Percentiles rank a stretch among this genome's conserved stretches.
Conservation (phyloP, 129 eudicot genomes). For the Flaveria robusta region DNA sequence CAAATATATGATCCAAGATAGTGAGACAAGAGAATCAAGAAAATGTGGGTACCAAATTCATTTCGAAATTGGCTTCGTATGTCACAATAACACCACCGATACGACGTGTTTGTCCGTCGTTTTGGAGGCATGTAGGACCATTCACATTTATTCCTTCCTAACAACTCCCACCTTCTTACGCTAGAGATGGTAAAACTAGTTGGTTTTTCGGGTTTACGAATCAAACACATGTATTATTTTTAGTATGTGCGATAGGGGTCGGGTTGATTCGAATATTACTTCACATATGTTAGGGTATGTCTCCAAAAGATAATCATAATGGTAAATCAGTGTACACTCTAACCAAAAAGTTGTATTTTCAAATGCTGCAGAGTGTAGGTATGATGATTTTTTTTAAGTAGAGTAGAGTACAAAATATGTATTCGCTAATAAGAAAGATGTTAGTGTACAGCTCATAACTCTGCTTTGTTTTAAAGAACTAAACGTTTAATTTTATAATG, state of each 20-base stretch:
- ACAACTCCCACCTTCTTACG: constrained; percentile 18
- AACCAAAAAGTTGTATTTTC: no score
- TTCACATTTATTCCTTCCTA: constrained; percentile 23
- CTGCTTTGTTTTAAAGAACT: no score
- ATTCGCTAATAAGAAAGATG: no score
- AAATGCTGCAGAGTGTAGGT: no score
- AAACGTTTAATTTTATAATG: background rate
- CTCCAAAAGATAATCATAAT: no score
- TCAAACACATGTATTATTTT: background rate
- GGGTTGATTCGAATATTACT: background rate
- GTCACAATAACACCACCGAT: constrained; percentile 38
- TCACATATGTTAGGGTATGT: background rate
- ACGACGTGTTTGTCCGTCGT: constrained; percentile 56
- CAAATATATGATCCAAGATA: constrained; percentile 36
- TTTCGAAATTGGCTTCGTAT: constrained; percentile 42
- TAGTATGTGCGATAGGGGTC: background rate
- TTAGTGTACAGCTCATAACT: background rate
- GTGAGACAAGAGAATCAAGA: constrained; percentile 61
- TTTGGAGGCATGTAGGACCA: constrained; percentile 45
- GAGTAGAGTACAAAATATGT: no score
- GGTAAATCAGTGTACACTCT: no score
- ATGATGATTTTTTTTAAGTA: no score
- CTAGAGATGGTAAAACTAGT: constrained; percentile 11
- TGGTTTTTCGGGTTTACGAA: background rate
- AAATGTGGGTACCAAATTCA: constrained; percentile 37